Evolutionary conservation across 495 filamentous ascomycete genomes (phyloP).

Genomic region (Astrocystis sublimbata): DNA sequence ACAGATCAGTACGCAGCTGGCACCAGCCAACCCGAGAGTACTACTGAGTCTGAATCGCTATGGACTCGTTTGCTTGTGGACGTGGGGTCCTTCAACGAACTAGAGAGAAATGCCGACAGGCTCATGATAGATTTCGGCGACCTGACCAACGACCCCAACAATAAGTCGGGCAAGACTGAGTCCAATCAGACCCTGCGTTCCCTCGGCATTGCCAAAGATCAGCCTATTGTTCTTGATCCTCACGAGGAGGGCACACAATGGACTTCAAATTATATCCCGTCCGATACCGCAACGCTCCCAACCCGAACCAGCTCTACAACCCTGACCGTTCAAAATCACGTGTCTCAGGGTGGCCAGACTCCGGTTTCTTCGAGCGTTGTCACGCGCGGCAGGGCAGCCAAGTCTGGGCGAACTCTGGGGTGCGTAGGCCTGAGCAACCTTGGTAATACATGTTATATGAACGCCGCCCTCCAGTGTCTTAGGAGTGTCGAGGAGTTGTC

Average conservation of each 20-base stretch:
- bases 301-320: conserved; percentile 30
- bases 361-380: conserved; percentile 57
- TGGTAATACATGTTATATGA: conserved; percentile 99
- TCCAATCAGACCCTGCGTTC: conserved; percentile 26
- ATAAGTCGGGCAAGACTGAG: conserved; percentile 62
- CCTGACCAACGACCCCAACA: conserved; percentile 74
- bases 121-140: conserved; percentile 71
- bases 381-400: conserved; percentile 65
- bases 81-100: conserved; percentile 64
- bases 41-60: conserved; percentile 42
- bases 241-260: conserved; percentile 32
- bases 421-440: conserved; percentile 83
- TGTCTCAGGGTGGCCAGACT: conserved; percentile 56
- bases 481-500: conserved; percentile 89
- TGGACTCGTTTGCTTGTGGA: conserved; percentile 73
- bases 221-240: conserved; percentile 39
- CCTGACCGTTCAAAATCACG: conserved; percentile 32
- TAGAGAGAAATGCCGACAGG: conserved; percentile 67
- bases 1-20: conserved; percentile 14
- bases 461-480: conserved; percentile 92
- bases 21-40: conserved; percentile 25
- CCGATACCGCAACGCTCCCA: conserved; percentile 22
- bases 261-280: conserved; percentile 27
- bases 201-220: conserved; percentile 37
- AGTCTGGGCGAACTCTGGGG: conserved; percentile 62